Evolutionary conservation across 1,284 basidiomycete genomes (phyloP), one percentile per base, ranked within the genome.

Genomic region (Tetrapyrgos nigripes): DNA sequence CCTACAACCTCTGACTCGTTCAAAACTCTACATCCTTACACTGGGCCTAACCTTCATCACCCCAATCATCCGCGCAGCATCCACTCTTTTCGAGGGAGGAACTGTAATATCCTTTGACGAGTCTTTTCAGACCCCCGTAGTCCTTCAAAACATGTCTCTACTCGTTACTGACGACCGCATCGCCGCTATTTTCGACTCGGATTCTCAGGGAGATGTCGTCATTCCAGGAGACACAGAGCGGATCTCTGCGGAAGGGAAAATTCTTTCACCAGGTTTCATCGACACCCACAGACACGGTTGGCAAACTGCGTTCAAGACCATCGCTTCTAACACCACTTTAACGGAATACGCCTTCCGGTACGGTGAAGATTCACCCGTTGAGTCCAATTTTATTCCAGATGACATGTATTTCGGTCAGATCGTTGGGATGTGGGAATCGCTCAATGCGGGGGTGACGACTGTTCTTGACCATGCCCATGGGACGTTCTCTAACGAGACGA

Each of bases 241-340:
- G 19, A 17, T 40, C 6, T 17, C 37, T 4, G 37, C 19, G 5
- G 14, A 40, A 17, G 54, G 58, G 10, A 60, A 60, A 45, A 60
- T 60, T 19, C 52, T 60, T 46, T 57, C 55, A 3, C 59, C 59
- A n/a, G 59, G 59, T 5, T 60, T 60, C 26, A 28, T 60, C 21
- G 59, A 60, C 40, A 60, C 59, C 4, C 59, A 60, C 26, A 45
- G 50, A 23, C 59, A 60, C 13, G 28, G 49, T 40, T 60, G 58
- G 58, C 52, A 58, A 45, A 58, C 57, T 14, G 46, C 43, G 0
- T 44, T 53, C 44, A 50, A 51, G 29, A 58, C 57, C 23, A 26
- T 54, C 23, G 57, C 35, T 1, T 51, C 57, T 11, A 58, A 58
- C 43, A 52, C 8, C 6, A 40, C 44, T 26, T 24, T 55, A 21